These are phyloP conservation scores for Eutypa lata DNA, from an alignment of 2,329 filamentous ascomycete genomes.

Conservation along the genomic window DNA sequence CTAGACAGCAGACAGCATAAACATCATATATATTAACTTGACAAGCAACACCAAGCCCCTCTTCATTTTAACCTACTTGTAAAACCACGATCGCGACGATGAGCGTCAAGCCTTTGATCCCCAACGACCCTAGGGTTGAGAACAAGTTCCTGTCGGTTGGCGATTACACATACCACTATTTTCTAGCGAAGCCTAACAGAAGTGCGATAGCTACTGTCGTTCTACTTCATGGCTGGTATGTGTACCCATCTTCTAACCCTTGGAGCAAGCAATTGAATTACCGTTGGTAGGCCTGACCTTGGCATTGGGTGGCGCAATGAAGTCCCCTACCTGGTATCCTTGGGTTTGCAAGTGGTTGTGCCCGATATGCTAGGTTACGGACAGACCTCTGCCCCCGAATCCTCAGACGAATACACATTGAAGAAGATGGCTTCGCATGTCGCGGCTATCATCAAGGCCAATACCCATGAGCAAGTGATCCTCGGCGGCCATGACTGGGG, in stretches of 20 bases:
- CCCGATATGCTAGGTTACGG: slow-evolving; percentile 68
- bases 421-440: slow-evolving; percentile 60
- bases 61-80: too few relatives aligned
- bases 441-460: slow-evolving; percentile 52
- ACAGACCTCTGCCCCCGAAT: slow-evolving; percentile 9
- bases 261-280: too few relatives aligned
- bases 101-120: too few relatives aligned
- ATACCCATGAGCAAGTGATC: slow-evolving; percentile 49
- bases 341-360: slow-evolving; percentile 64
- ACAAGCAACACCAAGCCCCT: too few relatives aligned
- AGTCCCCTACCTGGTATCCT: slow-evolving; percentile 58
- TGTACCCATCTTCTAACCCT: background rate
- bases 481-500: slow-evolving; percentile 74
- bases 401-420: slow-evolving; percentile 45
- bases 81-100: too few relatives aligned
- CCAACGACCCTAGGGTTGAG: background rate
- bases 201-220: background rate
- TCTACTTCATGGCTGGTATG: background rate
- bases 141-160: background rate
- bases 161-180: background rate
- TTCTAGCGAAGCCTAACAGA: background rate
- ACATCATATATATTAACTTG: too few relatives aligned
- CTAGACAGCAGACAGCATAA: too few relatives aligned
- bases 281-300: slow-evolving; percentile 48
- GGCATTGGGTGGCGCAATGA: slow-evolving; percentile 68